These are phyloP conservation scores for Wallacemonas sp. DNA, from an alignment of 208 protist species.

Conservation along the genomic window DNA sequence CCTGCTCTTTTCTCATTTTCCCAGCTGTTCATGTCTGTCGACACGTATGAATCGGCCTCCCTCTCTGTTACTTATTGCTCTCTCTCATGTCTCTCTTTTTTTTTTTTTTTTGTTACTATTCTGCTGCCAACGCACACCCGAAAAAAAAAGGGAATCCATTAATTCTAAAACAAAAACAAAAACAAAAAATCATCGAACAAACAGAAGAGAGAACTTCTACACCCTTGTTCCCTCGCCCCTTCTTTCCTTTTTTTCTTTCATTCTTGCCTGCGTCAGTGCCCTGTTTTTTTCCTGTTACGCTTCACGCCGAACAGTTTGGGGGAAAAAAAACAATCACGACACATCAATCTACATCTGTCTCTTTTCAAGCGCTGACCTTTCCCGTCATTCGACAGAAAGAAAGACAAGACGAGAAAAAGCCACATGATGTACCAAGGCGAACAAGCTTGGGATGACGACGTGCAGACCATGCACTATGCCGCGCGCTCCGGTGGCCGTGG, in stretches of 20 bases:
- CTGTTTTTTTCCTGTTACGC: no score
- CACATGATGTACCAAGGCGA: conserved; percentile 11
- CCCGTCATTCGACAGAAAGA: neutral
- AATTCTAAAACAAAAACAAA: no score
- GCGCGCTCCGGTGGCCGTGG: neutral
- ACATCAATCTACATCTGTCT: no score
- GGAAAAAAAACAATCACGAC: no score
- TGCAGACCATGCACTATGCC: neutral
- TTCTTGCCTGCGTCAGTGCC: no score
- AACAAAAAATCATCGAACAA: no score
- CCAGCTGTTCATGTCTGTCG: conserved; percentile 9
- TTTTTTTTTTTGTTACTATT: neutral
- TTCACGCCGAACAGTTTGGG: no score
- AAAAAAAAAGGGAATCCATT: neutral
- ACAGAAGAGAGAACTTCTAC: no score
- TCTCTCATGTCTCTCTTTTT: neutral
- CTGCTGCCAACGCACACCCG: neutral
- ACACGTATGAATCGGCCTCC: neutral
- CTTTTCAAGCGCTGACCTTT: conserved; percentile 7
- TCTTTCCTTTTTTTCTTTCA: neutral
- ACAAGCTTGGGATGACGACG: conserved; percentile 19
- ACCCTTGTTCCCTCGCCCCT: no score
- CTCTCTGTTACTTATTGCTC: neutral
- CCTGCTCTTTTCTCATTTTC: conserved; percentile 1
- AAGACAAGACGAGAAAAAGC: neutral